Conservation (phyloP, 1,284 basidiomycete species). For the Ceratobasidium sp. region DNA sequence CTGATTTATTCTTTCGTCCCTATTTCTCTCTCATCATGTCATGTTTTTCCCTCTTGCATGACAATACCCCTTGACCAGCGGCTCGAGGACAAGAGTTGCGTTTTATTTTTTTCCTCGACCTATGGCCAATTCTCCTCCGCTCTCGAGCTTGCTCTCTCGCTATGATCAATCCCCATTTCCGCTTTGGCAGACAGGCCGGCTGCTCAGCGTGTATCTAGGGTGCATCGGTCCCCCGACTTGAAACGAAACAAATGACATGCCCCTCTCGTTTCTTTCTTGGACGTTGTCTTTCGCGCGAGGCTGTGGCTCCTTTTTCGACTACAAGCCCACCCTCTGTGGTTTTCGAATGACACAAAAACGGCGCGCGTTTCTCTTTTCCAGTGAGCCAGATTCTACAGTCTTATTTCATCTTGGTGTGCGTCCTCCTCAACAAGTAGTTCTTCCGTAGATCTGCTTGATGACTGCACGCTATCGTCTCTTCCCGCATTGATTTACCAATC, state of each 20-base stretch:
- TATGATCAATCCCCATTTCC: constrained; percentile 7
- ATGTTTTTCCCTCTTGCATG: not conserved
- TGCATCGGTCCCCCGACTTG: not conserved
- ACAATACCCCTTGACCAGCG: constrained; percentile 12
- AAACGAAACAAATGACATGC: constrained; percentile 9
- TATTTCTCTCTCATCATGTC: not conserved
- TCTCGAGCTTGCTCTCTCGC: not conserved
- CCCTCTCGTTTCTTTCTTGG: not conserved
- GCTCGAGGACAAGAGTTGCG: constrained; percentile 26
- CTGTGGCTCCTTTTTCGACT: not conserved
- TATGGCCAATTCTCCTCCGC: constrained; percentile 16
- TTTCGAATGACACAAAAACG: constrained; percentile 16
- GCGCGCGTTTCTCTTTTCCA: not conserved
- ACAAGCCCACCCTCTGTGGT: constrained; percentile 23
- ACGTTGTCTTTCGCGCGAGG: constrained; percentile 33
- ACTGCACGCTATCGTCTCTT: too few species aligned
- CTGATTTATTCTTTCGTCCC: constrained; percentile 27
- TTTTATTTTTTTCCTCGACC: constrained; percentile 12
- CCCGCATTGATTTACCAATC: too few species aligned
- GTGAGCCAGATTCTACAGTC: not conserved
- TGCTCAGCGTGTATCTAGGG: constrained; percentile 24
- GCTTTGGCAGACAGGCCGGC: constrained; percentile 18
- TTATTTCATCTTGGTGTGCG: too few species aligned
- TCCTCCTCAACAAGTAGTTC: too few species aligned
- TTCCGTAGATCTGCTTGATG: too few species aligned